A percentile compares a stretch with the other conserved stretches of the same genome.
phyloP scores from a whole-genome alignment of 768 basidiomycete species.

The Arthromyces matolae region DNA sequence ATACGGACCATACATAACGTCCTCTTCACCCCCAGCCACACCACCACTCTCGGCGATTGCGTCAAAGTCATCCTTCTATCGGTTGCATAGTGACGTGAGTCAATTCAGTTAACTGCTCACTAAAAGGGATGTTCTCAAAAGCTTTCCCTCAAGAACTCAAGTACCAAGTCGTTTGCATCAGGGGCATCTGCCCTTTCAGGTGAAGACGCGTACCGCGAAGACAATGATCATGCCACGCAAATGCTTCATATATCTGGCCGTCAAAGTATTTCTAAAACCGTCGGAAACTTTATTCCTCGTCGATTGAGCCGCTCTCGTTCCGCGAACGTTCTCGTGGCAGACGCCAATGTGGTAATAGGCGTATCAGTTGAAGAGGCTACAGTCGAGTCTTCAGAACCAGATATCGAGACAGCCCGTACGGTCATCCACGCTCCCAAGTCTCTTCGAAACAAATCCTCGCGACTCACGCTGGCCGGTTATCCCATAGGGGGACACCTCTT shows the following conservation, averaged over 20 bases:
- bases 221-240: conserved; percentile 46
- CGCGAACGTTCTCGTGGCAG: conserved; percentile 30
- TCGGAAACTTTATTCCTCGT: conserved; percentile 42
- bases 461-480: conserved; percentile 23
- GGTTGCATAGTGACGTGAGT: conserved; percentile 40
- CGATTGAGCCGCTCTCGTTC: conserved; percentile 42
- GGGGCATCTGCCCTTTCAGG: conserved; percentile 32
- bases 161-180: conserved; percentile 42
- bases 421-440: conserved; percentile 30
- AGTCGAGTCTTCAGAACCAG: conserved; percentile 25
- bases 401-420: conserved; percentile 23
- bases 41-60: conserved; percentile 37
- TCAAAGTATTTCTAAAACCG: conserved; percentile 38
- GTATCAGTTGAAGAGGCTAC: conserved; percentile 48
- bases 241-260: conserved; percentile 45
- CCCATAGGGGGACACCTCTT: conserved; percentile 23
- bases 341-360: conserved; percentile 37
- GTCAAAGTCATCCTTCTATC: conserved; percentile 45
- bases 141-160: conserved; percentile 34
- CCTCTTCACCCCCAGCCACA: conserved; percentile 25
- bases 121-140: conserved; percentile 1
- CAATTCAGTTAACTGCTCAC: background rate
- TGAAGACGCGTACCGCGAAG: conserved; percentile 32
- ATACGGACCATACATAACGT: conserved; percentile 19
- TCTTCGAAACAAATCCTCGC: conserved; percentile 34